Conservation (phyloP, 2,329 filamentous ascomycete genomes). For the Tolypocladium tundrense region DNA sequence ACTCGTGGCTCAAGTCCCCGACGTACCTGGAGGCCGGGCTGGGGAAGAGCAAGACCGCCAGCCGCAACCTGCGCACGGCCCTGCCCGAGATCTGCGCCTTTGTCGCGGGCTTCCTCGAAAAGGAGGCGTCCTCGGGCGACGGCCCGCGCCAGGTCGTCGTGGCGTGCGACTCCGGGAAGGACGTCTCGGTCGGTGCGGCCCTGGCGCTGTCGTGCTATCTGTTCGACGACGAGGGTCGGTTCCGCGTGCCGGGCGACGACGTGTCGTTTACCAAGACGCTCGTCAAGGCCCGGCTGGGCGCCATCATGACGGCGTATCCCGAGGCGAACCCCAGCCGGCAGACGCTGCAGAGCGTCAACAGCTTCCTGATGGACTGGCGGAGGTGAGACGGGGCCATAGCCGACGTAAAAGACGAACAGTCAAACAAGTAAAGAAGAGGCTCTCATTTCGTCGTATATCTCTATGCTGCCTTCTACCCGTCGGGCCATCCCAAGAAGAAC, state of each 20-base stretch:
- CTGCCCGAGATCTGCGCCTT: slow-evolving; percentile 54
- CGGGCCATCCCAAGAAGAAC: background rate
- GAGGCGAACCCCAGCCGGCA: slow-evolving; percentile 74
- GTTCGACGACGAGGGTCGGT: slow-evolving; percentile 52
- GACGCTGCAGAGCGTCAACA: slow-evolving; percentile 86
- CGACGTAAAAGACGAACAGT: background rate
- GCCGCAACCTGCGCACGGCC: slow-evolving; percentile 67
- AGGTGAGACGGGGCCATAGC: slow-evolving; percentile 10
- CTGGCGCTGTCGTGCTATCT: slow-evolving; percentile 68
- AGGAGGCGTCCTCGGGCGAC: background rate
- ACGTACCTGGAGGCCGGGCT: slow-evolving; percentile 49
- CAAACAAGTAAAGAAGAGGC: slow-evolving; percentile 1
- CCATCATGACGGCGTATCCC: slow-evolving; percentile 69
- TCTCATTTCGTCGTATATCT: slow-evolving; percentile 13
- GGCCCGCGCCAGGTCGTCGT: slow-evolving; percentile 36
- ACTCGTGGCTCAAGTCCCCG: slow-evolving; percentile 26
- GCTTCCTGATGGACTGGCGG: slow-evolving; percentile 63
- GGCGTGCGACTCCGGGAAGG: slow-evolving; percentile 67
- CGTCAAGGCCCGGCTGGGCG: slow-evolving; percentile 69
- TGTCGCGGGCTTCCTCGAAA: slow-evolving; percentile 28
- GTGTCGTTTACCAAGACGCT: slow-evolving; percentile 56
- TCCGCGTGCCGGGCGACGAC: slow-evolving; percentile 12
- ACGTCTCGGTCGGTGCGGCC: slow-evolving; percentile 68
- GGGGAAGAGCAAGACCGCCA: slow-evolving; percentile 65
- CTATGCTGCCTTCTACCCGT: slow-evolving; percentile 4